phyloP scores from a whole-genome alignment of 306 rosid species.

The cucumber (Cucumis sativus) region Cucumber_9930_V3 NC_026657.2:10934501-10935000 shows the following conservation, averaged over 20 bases:
- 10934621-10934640: constrained; percentile 72
- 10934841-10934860: background rate
- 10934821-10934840: background rate
- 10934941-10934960: too few species aligned
- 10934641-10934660: constrained; percentile 78
- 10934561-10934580: constrained; percentile 35
- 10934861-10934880: constrained; percentile 23
- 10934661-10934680: constrained; percentile 44
- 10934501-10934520: constrained; percentile 78
- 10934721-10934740: background rate
- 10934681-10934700: constrained; percentile 26
- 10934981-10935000: background rate
- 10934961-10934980: background rate
- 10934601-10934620: constrained; percentile 4
- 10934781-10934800: background rate
- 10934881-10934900: constrained; percentile 73
- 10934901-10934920: constrained; percentile 89
- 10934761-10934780: background rate
- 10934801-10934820: background rate
- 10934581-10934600: background rate
- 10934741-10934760: background rate
- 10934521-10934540: constrained; percentile 95
- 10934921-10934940: constrained; percentile 59
- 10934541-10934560: constrained; percentile 84
- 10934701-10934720: background rate